Evolutionary conservation across 768 basidiomycete species (phyloP), one percentile per base, ranked within the genome.

Genomic region (Mycena leptocephala): DNA sequence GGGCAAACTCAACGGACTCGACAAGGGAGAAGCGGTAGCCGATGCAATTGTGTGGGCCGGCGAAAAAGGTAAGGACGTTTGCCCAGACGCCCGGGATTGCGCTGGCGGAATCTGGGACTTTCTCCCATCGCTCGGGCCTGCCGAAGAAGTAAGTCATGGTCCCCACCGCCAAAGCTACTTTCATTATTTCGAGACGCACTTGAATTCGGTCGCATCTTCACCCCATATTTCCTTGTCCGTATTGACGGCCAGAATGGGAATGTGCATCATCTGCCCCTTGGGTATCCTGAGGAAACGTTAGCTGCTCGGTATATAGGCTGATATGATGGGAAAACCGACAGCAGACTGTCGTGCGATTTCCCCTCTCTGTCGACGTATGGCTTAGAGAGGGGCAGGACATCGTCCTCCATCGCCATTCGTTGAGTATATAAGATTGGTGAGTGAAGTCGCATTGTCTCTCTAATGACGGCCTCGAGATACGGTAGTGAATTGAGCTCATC

Each of bases 1-100:
- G 48, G 24, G 30, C n/a, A 14, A 14, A 43, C 4, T 16, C 1
- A 14, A 62, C 63, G 53, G 2, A 73, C 91, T 93, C 92, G n/a
- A 89, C 84, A n/a, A 94, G 81, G n/a, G 93, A 87, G 79, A 94
- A 94, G 10, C 91, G 89, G 80, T 90, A 94, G 0, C 93, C 93
- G 39, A 94, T 93, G 75, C 94, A 95, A 0, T 92, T 88, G 26
- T 89, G 88, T 16, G 93, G 91, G 7, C 72, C 72, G n/a, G 72
- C 62, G 22, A 73, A 58, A n/a, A 73, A 73, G 35, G 63, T 73
- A 37, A 73, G 24, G 20, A 64, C 63, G 39, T 73, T 53, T 26
- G 53, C 72, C 63, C 72, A 73, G 46, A 62, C 70, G 4, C 70
- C 48, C 16, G 70, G 70, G 32, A 72, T 51, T 1, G 41, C 32